These are phyloP conservation scores for Sonneratia alba DNA, from an alignment of 345 rosid genomes.

Conservation along the genomic window DNA sequence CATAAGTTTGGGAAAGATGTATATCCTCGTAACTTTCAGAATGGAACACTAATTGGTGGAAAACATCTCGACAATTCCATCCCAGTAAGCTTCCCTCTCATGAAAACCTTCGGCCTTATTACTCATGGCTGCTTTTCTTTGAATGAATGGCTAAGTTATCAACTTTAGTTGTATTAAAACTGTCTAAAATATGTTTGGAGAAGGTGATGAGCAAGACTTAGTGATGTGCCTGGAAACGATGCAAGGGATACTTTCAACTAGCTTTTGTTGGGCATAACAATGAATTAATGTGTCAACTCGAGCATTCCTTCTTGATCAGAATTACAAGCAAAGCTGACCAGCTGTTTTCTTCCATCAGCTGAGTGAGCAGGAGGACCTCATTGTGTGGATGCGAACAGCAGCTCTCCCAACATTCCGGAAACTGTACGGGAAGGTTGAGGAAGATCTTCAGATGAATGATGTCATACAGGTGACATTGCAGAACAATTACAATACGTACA, in stretches of 20 bases:
- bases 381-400: constrained; percentile 99
- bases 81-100: constrained; percentile 43
- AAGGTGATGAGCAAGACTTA: background rate
- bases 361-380: constrained; percentile 87
- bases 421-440: constrained; percentile 88
- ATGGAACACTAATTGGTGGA: constrained; percentile 59
- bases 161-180: too few species aligned
- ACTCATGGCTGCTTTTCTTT: too few species aligned
- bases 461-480: constrained; percentile 37
- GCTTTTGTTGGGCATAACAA: too few species aligned
- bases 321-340: too few species aligned
- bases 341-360: constrained; percentile 29
- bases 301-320: too few species aligned
- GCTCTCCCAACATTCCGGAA: constrained; percentile 97
- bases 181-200: too few species aligned
- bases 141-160: too few species aligned
- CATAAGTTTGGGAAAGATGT: constrained; percentile 80
- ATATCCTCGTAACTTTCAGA: constrained; percentile 73
- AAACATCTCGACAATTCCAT: constrained; percentile 19
- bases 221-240: background rate
- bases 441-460: constrained; percentile 51
- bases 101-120: background rate
- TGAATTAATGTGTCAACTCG: background rate
- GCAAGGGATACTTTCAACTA: background rate
- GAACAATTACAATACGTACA: constrained; percentile 85